Percentiles rank a stretch among this genome's conserved stretches.
Evolutionary conservation across 371 early-diverging fungal species (phyloP).

Genomic region (Capillidium heterosporum): DNA sequence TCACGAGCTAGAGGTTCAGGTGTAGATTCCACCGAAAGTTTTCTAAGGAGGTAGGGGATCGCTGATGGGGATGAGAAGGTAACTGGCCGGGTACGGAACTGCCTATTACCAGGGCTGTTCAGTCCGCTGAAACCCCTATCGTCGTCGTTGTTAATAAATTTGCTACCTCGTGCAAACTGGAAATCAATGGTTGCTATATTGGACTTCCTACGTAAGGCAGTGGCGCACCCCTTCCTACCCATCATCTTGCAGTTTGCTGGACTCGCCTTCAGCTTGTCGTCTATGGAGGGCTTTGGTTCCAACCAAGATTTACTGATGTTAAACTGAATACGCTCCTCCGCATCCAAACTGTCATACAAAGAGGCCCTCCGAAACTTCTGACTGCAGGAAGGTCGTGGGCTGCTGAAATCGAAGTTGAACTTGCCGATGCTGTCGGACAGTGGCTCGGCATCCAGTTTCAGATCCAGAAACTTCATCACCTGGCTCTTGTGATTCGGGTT

Average conservation of each 20-base stretch:
- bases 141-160: no score
- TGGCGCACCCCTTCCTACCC: not conserved
- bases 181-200: not conserved
- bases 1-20: not conserved
- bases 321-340: not conserved
- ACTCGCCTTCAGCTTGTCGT: not conserved
- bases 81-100: not conserved
- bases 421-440: not conserved
- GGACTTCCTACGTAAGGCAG: not conserved
- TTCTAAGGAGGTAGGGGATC: no score
- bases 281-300: not conserved
- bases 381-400: not conserved
- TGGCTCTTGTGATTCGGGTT: no score
- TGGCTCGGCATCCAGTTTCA: not conserved
- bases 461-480: no score
- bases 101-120: not conserved
- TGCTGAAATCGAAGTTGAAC: not conserved
- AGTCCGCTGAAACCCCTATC: not conserved
- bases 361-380: not conserved
- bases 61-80: not conserved
- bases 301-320: not conserved
- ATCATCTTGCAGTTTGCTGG: not conserved
- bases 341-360: not conserved
- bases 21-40: no score
- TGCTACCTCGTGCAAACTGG: not conserved